Base-by-base conservation (phyloP, 148 eudicot species). In the Rhododendron kiyosumense region DNA sequence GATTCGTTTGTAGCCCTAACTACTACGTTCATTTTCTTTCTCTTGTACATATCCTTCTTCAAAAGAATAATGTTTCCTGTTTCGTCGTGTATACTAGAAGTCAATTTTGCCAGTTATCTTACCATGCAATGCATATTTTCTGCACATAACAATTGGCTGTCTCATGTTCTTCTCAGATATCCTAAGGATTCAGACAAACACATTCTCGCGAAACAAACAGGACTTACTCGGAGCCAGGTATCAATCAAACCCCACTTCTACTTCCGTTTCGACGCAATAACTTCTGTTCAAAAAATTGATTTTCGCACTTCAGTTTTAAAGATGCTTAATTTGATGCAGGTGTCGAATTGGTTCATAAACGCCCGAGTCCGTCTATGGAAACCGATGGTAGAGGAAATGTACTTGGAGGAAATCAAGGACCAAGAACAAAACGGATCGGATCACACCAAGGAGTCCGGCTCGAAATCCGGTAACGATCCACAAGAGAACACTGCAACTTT, bases 211-310 rank as follows among this genome's bases (percentile, higher is more conserved):
- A 94, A 93, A 82, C 97, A 93, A 81, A 94, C 95, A 2, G 95
- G 97, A 63, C 93, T 94, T 76, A 90, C 97, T 46, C 89, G 97
- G 90, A 91, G 94, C 84, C 97, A 94, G 95, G 95, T 94, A 88
- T 51, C 24, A 12, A 84, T 46, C 20, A 59, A 67, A 26, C 10
- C 74, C 73, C 24, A 71, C 10, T 59, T 38, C 74, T 22, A 24
- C 7, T 48, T 48, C 51, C 2, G 26, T 61, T 22, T 41, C 48
- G 5, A 45, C 46, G 0, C 20, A 8, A 34, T 1, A 36, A 20
- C 26, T 38, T 77, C 10, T 22, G 41, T 46, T 46, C 49, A 46
- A 46, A 46, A 46, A 7, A 9, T 9, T 46, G 49, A 10, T 46
- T 46, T 46, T 46, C 12, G 49, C 9, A 10, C 49, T 9, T 2